Percentiles rank a stretch among this genome's conserved stretches.
Conservation (phyloP, 345 rosid genomes). For the Eucalyptus shirleyi region DNA sequence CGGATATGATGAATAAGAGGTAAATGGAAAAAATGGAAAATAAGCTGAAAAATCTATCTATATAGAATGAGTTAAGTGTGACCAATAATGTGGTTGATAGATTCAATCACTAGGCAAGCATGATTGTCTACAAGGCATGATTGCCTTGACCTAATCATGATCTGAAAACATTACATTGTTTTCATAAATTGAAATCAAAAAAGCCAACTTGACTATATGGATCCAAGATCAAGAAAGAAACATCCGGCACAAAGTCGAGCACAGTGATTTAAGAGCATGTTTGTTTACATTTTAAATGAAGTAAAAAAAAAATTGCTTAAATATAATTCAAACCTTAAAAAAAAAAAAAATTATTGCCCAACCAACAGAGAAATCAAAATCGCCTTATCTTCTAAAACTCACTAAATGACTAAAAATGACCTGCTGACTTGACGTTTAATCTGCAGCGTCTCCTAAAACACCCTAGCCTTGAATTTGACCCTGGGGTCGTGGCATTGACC, state of each 20-base stretch:
- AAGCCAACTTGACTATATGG: neutral
- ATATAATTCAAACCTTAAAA: neutral
- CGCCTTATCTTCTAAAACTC: neutral
- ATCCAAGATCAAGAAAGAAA: neutral
- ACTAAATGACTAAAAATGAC: neutral
- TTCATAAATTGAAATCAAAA: neutral
- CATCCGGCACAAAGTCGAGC: fast-evolving
- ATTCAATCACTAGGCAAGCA: neutral
- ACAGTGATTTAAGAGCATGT: fast-evolving
- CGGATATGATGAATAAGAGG: neutral
- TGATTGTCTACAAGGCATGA: neutral
- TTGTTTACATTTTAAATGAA: neutral
- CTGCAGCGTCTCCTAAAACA: neutral
- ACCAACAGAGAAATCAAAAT: neutral
- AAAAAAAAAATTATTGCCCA: neutral
- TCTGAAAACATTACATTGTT: neutral
- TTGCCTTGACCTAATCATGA: neutral
- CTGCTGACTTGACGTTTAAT: neutral
- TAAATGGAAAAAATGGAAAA: too few relatives aligned
- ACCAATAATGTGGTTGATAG: neutral
- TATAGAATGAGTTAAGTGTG: neutral
- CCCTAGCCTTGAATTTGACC: neutral
- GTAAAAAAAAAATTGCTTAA: neutral
- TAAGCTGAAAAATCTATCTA: too few relatives aligned
- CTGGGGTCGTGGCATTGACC: neutral